phyloP scores from a whole-genome alignment of 2,329 filamentous ascomycete species.

The Zymoseptoria pseudotritici region DNA sequence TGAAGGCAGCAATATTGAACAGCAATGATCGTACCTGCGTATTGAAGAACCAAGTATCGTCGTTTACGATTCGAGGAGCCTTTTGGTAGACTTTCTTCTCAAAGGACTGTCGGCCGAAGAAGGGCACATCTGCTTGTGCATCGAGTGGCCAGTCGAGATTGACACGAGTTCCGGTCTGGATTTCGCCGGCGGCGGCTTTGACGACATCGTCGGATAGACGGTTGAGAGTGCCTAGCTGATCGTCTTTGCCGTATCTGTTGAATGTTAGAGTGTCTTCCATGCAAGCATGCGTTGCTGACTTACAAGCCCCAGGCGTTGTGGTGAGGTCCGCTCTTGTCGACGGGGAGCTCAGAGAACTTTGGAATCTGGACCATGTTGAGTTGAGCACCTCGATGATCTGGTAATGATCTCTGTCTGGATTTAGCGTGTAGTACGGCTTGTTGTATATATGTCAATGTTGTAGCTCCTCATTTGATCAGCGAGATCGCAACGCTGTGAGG shows the following conservation, averaged over 20 bases:
- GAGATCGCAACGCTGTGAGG: not conserved
- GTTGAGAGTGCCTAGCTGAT: constrained; percentile 56
- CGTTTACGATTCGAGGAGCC: constrained; percentile 48
- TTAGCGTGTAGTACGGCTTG: not conserved
- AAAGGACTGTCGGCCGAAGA: constrained; percentile 51
- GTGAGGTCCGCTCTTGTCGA: constrained; percentile 42
- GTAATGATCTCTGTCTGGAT: not conserved
- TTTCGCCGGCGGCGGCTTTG: constrained; percentile 42
- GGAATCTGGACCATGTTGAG: constrained; percentile 31
- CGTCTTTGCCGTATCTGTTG: constrained; percentile 47
- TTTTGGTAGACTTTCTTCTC: constrained; percentile 48
- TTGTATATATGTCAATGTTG: not conserved
- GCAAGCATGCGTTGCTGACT: constrained; percentile 2
- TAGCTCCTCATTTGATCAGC: not conserved
- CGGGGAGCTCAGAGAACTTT: constrained; percentile 42
- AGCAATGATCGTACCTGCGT: constrained; percentile 10
- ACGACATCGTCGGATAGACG: constrained; percentile 51
- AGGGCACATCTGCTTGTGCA: constrained; percentile 45
- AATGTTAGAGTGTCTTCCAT: constrained; percentile 30
- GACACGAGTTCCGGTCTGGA: constrained; percentile 50
- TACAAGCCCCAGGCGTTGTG: constrained; percentile 35
- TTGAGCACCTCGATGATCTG: constrained; percentile 5
- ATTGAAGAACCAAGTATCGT: constrained; percentile 48
- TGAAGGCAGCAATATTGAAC: not conserved
- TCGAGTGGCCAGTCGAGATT: constrained; percentile 56